phyloP scores from a whole-genome alignment of 179 eudicot species.

The Silene coronaria region DNA sequence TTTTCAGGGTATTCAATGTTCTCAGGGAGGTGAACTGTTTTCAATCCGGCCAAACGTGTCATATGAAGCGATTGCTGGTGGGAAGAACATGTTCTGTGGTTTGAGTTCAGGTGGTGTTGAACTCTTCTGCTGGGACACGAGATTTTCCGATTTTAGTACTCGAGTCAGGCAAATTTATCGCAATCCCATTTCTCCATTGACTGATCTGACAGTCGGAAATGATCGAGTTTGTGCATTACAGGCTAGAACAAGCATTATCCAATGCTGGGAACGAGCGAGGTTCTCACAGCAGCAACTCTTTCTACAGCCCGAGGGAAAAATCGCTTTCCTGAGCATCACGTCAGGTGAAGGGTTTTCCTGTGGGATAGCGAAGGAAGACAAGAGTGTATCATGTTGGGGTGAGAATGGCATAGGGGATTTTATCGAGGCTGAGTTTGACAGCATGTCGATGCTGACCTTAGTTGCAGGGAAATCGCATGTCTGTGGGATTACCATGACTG shows the following conservation, averaged over 20 bases:
- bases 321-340: constrained; percentile 29
- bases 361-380: constrained; percentile 33
- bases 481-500: constrained; percentile 44
- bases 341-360: constrained; percentile 52
- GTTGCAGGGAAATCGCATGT: constrained; percentile 49
- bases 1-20: constrained; percentile 44
- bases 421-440: constrained; percentile 37
- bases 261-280: constrained; percentile 35
- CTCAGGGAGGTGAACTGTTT: constrained; percentile 19
- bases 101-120: constrained; percentile 38
- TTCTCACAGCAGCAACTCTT: constrained; percentile 7
- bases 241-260: constrained; percentile 21
- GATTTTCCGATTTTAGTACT: constrained; percentile 19
- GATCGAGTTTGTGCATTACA: constrained; percentile 41
- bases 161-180: constrained; percentile 29
- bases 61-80: constrained; percentile 48
- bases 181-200: constrained; percentile 22
- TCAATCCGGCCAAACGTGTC: constrained; percentile 35
- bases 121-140: constrained; percentile 49
- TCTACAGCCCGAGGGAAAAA: constrained; percentile 20
- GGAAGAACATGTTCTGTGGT: constrained; percentile 45
- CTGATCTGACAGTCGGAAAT: constrained; percentile 33
- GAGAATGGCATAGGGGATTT: constrained; percentile 34
- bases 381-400: constrained; percentile 50
- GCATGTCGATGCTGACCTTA: constrained; percentile 38